Conservation (phyloP, 441 rosid species). For the Populus hybrid region DNA sequence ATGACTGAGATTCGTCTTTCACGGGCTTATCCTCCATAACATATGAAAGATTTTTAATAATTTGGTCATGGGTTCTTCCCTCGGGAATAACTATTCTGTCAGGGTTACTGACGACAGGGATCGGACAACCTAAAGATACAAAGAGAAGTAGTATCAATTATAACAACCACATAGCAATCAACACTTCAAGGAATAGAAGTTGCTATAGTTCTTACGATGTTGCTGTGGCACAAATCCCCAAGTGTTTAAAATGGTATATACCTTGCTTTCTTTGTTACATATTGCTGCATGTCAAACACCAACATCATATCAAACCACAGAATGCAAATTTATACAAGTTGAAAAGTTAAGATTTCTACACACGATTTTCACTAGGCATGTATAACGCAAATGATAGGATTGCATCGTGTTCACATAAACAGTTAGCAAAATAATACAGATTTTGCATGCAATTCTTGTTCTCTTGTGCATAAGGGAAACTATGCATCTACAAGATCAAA, state of each 20-base stretch:
- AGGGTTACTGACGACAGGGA: conserved; percentile 67
- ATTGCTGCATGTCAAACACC: conserved; percentile 56
- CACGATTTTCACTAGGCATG: background rate
- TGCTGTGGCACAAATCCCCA: conserved; percentile 72
- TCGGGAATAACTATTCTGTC: conserved; percentile 61
- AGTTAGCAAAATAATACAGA: background rate
- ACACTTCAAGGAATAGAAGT: conserved; percentile 15
- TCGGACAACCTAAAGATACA: conserved; percentile 64
- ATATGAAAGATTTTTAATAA: conserved; percentile 56
- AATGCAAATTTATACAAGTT: conserved; percentile 1
- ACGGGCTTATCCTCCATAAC: conserved; percentile 49
- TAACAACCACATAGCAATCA: conserved; percentile 16
- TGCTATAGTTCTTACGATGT: conserved; percentile 61
- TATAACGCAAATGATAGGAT: background rate
- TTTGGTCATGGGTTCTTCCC: conserved; percentile 49
- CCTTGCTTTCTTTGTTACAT: conserved; percentile 84
- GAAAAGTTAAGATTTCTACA: background rate
- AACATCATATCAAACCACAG: conserved; percentile 16
- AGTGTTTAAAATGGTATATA: conserved; percentile 55
- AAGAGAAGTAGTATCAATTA: conserved; percentile 18
- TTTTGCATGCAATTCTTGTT: background rate
- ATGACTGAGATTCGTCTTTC: conserved; percentile 40
- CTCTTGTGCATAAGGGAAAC: background rate
- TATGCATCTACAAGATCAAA: background rate
- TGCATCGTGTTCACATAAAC: conserved; percentile 3